Conservation (phyloP, 345 rosid species). For the Acer negundo region DNA sequence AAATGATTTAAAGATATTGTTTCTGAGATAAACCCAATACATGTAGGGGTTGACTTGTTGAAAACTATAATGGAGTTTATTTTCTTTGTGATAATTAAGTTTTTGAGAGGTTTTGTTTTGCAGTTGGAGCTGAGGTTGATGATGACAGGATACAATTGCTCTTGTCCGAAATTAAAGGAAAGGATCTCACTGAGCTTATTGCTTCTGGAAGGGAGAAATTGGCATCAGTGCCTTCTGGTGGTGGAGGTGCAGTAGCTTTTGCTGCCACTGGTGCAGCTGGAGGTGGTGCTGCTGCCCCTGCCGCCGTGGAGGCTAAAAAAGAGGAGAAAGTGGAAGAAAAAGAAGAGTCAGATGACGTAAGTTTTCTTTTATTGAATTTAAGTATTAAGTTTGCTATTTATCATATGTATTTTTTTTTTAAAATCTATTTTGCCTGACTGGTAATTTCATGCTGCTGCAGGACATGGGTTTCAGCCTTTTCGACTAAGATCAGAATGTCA, state of each 20-base stretch:
- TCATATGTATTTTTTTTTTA: no score
- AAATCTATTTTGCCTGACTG: neutral
- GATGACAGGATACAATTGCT: slow-evolving; percentile 63
- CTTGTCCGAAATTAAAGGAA: slow-evolving; percentile 53
- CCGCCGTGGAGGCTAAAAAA: slow-evolving; percentile 63
- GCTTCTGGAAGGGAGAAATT: slow-evolving; percentile 76
- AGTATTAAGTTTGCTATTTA: neutral
- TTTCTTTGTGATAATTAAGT: neutral
- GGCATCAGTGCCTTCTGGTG: slow-evolving; percentile 75
- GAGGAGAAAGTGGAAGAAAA: slow-evolving; percentile 79
- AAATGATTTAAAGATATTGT: neutral
- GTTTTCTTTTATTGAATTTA: neutral
- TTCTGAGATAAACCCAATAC: neutral
- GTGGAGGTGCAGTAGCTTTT: slow-evolving; percentile 46
- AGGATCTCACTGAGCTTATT: slow-evolving; percentile 66
- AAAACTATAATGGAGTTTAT: neutral
- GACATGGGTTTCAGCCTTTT: slow-evolving; percentile 89
- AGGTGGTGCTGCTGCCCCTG: slow-evolving; percentile 41
- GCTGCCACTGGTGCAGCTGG: slow-evolving; percentile 45
- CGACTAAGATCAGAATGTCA: slow-evolving; percentile 35
- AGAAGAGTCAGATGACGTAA: slow-evolving; percentile 81
- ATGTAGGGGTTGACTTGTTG: no score
- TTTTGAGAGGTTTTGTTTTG: slow-evolving; percentile 11
- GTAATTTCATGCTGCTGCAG: slow-evolving; percentile 35
- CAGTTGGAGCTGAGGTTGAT: slow-evolving; percentile 79